Conservation (phyloP, 371 early-diverging fungal species). For the Nematocida parisii region DNA sequence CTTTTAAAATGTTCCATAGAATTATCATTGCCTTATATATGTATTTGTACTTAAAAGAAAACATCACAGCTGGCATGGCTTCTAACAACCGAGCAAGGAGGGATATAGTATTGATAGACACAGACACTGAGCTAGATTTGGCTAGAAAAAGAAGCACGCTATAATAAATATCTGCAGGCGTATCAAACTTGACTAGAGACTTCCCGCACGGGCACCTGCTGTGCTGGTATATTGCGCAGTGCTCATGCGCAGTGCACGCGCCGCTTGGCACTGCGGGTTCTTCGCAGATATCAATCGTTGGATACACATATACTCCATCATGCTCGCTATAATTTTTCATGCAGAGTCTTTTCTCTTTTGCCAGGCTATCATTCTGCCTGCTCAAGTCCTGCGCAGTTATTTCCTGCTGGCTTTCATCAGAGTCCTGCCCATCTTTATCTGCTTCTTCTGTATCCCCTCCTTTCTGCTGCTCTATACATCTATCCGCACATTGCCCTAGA, state of each 20-base stretch:
- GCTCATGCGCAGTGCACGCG: neutral
- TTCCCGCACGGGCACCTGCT: neutral
- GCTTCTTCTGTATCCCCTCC: too few species aligned
- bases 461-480: neutral
- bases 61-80: neutral
- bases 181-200: neutral
- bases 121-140: slow-evolving; percentile 5
- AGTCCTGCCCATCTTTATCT: neutral
- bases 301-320: neutral
- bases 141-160: slow-evolving; percentile 22
- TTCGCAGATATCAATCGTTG: neutral
- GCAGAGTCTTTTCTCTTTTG: neutral
- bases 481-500: neutral
- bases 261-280: neutral
- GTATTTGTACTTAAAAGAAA: slow-evolving; percentile 3
- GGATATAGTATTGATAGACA: neutral
- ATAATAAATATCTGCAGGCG: neutral
- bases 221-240: neutral
- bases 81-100: slow-evolving; percentile 9
- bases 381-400: neutral
- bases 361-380: neutral
- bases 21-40: slow-evolving; percentile 12
- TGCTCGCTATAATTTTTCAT: neutral
- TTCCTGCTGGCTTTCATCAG: neutral
- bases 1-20: slow-evolving; percentile 20